phyloP scores from a whole-genome alignment of 805 yeast species.

The Candida taoyuanica region DNA sequence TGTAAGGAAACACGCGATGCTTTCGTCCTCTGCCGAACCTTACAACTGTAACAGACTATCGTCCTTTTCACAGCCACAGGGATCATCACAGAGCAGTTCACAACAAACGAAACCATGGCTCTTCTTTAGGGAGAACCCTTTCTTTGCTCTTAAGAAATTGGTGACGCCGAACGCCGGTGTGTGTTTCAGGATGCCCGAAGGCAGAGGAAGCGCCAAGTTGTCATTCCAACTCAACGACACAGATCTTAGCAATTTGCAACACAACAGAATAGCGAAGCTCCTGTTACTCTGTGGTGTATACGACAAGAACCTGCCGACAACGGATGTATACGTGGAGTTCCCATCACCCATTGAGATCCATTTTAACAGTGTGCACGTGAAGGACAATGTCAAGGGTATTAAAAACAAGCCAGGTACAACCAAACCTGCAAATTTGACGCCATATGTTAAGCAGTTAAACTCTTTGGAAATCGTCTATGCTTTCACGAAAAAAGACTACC shows the following conservation, averaged over 20 bases:
- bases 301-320: constrained; percentile 21
- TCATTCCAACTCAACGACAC: constrained; percentile 39
- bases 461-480: constrained; percentile 52
- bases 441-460: constrained; percentile 37
- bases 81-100: constrained; percentile 8
- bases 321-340: constrained; percentile 45
- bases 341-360: constrained; percentile 70
- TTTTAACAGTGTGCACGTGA: constrained; percentile 48
- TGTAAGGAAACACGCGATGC: constrained; percentile 9
- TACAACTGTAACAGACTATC: no score
- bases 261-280: constrained; percentile 33
- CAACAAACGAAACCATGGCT: constrained; percentile 34
- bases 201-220: constrained; percentile 41
- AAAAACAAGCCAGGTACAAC: constrained; percentile 76
- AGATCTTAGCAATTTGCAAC: constrained; percentile 37
- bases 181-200: constrained; percentile 35
- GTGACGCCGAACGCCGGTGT: constrained; percentile 46
- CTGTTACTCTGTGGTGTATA: constrained; percentile 53
- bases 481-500: constrained; percentile 45
- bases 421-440: constrained; percentile 75
- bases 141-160: constrained; percentile 44
- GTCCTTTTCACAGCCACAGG: no score
- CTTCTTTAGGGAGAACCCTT: constrained; percentile 51
- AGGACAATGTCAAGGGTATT: constrained; percentile 63
- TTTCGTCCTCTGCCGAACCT: no score